Percentiles rank a stretch among this genome's conserved stretches.
Evolutionary conservation across 768 basidiomycete species (phyloP).

Genomic region (Suillus clintonianus): DNA sequence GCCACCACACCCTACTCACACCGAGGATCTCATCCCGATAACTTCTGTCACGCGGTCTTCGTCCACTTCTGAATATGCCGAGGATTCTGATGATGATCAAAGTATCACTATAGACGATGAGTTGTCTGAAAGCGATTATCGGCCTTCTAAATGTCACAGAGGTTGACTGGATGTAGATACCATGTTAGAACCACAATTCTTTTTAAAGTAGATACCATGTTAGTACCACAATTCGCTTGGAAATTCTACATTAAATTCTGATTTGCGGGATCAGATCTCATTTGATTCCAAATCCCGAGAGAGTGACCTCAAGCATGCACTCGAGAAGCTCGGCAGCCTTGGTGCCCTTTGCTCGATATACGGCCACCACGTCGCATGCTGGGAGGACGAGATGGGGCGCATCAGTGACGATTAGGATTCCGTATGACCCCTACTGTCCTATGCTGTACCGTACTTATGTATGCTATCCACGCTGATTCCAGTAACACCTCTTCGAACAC

Average conservation of each 20-base stretch:
- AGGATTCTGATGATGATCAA: neutral
- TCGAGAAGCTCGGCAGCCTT: conserved; percentile 70
- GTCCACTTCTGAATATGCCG: neutral
- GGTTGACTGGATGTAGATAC: no score
- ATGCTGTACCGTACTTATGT: conserved; percentile 3
- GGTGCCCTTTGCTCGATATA: conserved; percentile 64
- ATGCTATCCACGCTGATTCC: neutral
- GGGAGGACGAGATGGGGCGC: conserved; percentile 69
- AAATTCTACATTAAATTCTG: no score
- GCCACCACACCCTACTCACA: no score
- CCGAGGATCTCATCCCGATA: neutral
- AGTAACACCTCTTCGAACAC: no score
- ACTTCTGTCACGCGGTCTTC: neutral
- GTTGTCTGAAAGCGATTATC: no score
- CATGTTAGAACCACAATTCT: no score
- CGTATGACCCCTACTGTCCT: neutral
- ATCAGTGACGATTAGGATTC: conserved; percentile 64
- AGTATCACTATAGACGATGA: no score
- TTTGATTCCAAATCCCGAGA: conserved; percentile 54
- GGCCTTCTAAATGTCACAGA: no score
- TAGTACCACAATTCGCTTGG: no score
- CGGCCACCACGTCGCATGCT: conserved; percentile 66
- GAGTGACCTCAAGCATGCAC: conserved; percentile 64
- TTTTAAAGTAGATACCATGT: no score
- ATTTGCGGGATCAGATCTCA: no score